phyloP scores from a whole-genome alignment of 805 yeast species.

The Myxozyma nipponensis region DNA sequence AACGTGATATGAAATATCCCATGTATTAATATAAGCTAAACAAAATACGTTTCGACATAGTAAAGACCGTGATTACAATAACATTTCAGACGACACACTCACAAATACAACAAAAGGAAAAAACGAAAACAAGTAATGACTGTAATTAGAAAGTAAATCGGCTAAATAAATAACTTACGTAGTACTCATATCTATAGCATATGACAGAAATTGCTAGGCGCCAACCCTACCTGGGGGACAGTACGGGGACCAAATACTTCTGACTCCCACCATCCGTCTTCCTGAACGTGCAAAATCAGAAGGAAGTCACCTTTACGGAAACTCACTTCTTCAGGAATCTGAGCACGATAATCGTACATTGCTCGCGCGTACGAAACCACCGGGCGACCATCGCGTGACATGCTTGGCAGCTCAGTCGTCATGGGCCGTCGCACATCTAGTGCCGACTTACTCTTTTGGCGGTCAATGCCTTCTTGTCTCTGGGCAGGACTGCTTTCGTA shows the following conservation, averaged over 20 bases:
- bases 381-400: slow-evolving; percentile 46
- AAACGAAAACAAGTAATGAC: background rate
- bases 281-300: slow-evolving; percentile 53
- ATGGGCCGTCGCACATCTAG: slow-evolving; percentile 21
- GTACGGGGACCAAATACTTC: slow-evolving; percentile 46
- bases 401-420: slow-evolving; percentile 17
- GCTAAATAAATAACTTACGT: background rate
- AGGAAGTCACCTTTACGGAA: slow-evolving; percentile 57
- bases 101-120: background rate
- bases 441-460: slow-evolving; percentile 25
- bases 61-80: background rate
- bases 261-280: slow-evolving; percentile 75
- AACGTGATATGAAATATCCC: background rate
- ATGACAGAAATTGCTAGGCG: slow-evolving; percentile 54
- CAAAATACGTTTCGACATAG: background rate
- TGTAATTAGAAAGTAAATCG: background rate
- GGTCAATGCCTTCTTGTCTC: background rate
- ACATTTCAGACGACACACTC: background rate
- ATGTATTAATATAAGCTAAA: background rate
- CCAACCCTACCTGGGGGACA: slow-evolving; percentile 48
- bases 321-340: slow-evolving; percentile 56
- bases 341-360: slow-evolving; percentile 55
- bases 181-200: background rate
- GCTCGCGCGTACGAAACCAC: slow-evolving; percentile 54
- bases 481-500: slow-evolving; percentile 1